phyloP scores from a whole-genome alignment of 306 rosid species.

The Argentina anserina region DNA sequence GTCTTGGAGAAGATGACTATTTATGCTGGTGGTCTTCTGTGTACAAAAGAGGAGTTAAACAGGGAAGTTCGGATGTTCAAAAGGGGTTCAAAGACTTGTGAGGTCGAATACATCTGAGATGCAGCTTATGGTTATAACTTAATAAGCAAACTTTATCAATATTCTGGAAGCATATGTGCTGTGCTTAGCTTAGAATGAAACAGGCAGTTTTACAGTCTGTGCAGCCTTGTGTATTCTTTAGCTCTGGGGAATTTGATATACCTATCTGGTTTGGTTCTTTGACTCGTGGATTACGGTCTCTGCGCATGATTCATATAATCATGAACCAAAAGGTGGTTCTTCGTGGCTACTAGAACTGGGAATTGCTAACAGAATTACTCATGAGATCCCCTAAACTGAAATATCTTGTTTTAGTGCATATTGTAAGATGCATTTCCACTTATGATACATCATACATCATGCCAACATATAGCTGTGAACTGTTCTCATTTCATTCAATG shows the following conservation, averaged over 20 bases:
- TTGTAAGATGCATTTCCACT: not conserved
- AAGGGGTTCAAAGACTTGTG: not conserved
- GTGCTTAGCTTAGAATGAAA: no score
- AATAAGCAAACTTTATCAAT: not conserved
- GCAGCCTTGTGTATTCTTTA: not conserved
- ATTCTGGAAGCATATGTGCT: not conserved
- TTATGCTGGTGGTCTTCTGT: not conserved
- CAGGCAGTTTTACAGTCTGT: not conserved
- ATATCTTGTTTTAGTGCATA: not conserved
- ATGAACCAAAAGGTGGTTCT: not conserved
- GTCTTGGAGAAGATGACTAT: slow-evolving; percentile 2
- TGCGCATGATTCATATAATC: not conserved
- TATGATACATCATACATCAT: not conserved
- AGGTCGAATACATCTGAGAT: not conserved
- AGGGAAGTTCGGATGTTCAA: not conserved
- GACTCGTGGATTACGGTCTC: not conserved
- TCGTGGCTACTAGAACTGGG: not conserved
- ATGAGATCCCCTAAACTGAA: not conserved
- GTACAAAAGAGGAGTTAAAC: not conserved
- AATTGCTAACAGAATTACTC: not conserved
- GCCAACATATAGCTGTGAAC: not conserved
- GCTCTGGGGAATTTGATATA: not conserved
- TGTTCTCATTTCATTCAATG: not conserved
- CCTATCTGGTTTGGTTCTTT: not conserved
- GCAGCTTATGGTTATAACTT: not conserved